phyloP scores from a whole-genome alignment of 179 eudicot genomes.

The Amaranthus tricolor region DNA sequence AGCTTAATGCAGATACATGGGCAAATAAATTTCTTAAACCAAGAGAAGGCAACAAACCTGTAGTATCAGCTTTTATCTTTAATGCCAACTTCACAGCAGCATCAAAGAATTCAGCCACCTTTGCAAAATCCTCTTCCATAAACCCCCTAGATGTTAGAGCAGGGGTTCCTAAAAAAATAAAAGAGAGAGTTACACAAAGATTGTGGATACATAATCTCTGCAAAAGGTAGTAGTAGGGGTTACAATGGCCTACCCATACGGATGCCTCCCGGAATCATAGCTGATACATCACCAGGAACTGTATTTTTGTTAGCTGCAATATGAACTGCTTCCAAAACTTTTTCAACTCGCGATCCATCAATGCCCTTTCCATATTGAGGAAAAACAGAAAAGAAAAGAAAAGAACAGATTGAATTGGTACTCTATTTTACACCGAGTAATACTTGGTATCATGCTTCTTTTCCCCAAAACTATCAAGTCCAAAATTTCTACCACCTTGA shows the following conservation, averaged over 20 bases:
- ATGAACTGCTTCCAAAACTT: constrained; percentile 90
- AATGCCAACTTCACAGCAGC: constrained; percentile 76
- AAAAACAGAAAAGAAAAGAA: neutral
- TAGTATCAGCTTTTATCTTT: constrained; percentile 64
- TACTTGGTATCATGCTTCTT: neutral
- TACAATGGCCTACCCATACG: constrained; percentile 69
- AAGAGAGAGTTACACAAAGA: neutral
- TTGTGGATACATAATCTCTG: neutral
- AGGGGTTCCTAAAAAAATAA: constrained; percentile 65
- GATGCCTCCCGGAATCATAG: constrained; percentile 99
- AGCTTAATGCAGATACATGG: neutral
- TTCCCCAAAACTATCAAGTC: neutral
- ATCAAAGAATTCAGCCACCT: constrained; percentile 86
- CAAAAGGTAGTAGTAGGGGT: neutral
- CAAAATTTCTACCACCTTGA: neutral
- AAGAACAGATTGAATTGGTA: too few species aligned
- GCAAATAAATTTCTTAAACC: neutral
- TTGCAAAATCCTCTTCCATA: constrained; percentile 78
- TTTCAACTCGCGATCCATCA: constrained; percentile 96
- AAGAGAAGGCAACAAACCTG: constrained; percentile 39
- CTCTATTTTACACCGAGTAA: too few species aligned
- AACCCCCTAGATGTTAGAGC: constrained; percentile 96
- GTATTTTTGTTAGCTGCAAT: constrained; percentile 97
- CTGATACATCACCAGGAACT: constrained; percentile 98
- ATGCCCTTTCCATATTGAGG: constrained; percentile 49